Evolutionary conservation across 2,329 filamentous ascomycete species (phyloP).

Genomic region (Cladorrhinum sp.): DNA sequence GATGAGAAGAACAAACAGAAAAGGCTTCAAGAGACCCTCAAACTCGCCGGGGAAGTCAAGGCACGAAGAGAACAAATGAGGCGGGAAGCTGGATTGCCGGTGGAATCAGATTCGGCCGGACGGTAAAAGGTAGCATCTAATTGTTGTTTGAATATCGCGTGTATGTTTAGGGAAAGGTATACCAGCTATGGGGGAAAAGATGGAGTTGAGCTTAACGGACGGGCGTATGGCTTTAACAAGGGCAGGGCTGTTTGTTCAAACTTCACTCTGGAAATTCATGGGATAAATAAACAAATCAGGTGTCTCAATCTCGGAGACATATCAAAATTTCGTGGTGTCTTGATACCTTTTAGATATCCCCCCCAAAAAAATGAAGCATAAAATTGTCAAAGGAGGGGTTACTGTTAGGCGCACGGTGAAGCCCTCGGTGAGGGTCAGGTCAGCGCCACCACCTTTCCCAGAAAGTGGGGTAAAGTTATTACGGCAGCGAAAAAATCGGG

Average conservation of each 20-base stretch:
- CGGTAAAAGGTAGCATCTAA: not conserved
- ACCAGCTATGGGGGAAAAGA: not conserved
- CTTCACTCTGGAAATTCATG: not conserved
- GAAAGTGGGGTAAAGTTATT: constrained; percentile 30
- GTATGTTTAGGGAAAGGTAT: not conserved
- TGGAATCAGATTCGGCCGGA: constrained; percentile 32
- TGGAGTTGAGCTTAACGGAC: not conserved
- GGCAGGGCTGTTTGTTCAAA: not conserved
- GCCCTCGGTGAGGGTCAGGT: constrained; percentile 21
- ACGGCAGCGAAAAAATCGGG: constrained; percentile 30
- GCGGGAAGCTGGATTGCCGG: constrained; percentile 44
- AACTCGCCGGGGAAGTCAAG: constrained; percentile 41
- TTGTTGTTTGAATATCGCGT: not conserved
- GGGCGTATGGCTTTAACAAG: not conserved
- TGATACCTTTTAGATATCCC: not conserved
- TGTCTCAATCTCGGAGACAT: no score
- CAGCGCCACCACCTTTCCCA: constrained; percentile 10
- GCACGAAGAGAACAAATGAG: constrained; percentile 48
- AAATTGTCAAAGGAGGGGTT: not conserved
- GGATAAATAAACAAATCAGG: no score
- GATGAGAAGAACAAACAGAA: constrained; percentile 41
- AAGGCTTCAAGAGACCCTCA: constrained; percentile 35
- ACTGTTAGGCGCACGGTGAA: not conserved
- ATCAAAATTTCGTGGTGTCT: not conserved
- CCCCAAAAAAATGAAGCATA: not conserved